These are phyloP conservation scores for Diplodia intermedia DNA, from an alignment of 2,329 filamentous ascomycete genomes.

Conservation along the genomic window DNA sequence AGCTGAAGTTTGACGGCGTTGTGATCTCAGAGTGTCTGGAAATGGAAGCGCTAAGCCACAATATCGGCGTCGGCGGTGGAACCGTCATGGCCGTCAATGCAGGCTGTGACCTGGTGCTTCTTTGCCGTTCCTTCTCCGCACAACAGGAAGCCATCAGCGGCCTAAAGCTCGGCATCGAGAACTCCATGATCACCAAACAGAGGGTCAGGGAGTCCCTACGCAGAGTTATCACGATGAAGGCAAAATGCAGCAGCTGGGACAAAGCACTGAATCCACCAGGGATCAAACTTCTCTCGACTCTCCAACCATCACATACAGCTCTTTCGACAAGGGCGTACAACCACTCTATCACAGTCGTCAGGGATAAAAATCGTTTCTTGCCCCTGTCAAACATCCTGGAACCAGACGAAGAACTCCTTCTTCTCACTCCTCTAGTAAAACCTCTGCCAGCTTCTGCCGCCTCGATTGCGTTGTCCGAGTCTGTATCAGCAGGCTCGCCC, in stretches of 20 bases:
- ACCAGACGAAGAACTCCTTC: constrained; percentile 83
- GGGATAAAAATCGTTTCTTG: constrained; percentile 84
- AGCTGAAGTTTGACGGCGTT: constrained; percentile 88
- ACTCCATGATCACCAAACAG: constrained; percentile 82
- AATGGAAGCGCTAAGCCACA: constrained; percentile 94
- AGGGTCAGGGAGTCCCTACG: constrained; percentile 81
- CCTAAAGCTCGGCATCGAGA: constrained; percentile 86
- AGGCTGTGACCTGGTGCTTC: constrained; percentile 87
- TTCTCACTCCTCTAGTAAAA: constrained; percentile 88
- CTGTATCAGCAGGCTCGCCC: constrained; percentile 63
- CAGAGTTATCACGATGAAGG: constrained; percentile 81
- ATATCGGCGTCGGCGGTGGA: constrained; percentile 95
- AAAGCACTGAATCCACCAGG: constrained; percentile 89
- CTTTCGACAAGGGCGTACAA: constrained; percentile 89
- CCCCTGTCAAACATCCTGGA: constrained; percentile 83
- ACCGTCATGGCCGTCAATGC: constrained; percentile 98
- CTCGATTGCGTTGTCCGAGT: constrained; percentile 71
- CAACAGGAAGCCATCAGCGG: constrained; percentile 92
- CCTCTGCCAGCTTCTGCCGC: constrained; percentile 89
- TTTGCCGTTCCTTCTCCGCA: constrained; percentile 85
- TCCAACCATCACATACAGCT: constrained; percentile 81
- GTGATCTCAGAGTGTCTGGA: constrained; percentile 95
- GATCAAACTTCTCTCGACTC: constrained; percentile 74
- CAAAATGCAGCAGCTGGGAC: constrained; percentile 86
- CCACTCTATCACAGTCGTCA: constrained; percentile 88